A percentile compares a stretch with the other conserved stretches of the same genome.
Conservation (phyloP, 306 rosid species). For the Rosa rugosa region DNA sequence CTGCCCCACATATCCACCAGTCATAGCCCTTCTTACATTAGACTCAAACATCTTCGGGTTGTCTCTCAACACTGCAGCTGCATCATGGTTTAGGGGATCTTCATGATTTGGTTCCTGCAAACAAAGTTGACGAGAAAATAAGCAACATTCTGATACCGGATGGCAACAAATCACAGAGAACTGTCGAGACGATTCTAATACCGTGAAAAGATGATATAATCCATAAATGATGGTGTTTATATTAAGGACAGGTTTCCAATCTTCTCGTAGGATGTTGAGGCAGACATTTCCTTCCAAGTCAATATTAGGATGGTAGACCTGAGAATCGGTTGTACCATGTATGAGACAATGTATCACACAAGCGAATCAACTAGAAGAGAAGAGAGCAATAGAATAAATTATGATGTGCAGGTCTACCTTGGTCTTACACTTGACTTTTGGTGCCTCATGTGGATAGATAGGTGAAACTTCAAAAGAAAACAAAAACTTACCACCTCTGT, state of each 20-base stretch:
- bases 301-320: conserved; percentile 95
- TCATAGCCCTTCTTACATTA: conserved; percentile 90
- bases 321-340: conserved; percentile 21
- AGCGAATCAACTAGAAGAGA: neutral
- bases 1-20: conserved; percentile 91
- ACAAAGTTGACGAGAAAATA: conserved; percentile 16
- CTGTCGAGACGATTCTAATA: conserved; percentile 21
- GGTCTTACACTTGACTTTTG: conserved; percentile 95
- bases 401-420: conserved; percentile 53
- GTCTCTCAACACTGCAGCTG: conserved; percentile 87
- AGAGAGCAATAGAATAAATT: neutral
- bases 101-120: conserved; percentile 84
- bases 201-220: conserved; percentile 86
- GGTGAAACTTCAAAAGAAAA: conserved; percentile 80
- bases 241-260: conserved; percentile 96
- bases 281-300: conserved; percentile 98
- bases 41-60: conserved; percentile 72
- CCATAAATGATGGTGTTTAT: conserved; percentile 85
- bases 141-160: conserved; percentile 3
- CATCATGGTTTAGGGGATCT: conserved; percentile 94
- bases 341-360: conserved; percentile 8
- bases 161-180: neutral
- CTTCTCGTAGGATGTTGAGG: conserved; percentile 92
- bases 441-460: conserved; percentile 89
- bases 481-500: conserved; percentile 76